A percentile compares a stretch with the other conserved stretches of the same genome.
These are phyloP conservation scores for Xerocomellus dryophilus DNA, from an alignment of 768 basidiomycete species.

Conservation along the genomic window DNA sequence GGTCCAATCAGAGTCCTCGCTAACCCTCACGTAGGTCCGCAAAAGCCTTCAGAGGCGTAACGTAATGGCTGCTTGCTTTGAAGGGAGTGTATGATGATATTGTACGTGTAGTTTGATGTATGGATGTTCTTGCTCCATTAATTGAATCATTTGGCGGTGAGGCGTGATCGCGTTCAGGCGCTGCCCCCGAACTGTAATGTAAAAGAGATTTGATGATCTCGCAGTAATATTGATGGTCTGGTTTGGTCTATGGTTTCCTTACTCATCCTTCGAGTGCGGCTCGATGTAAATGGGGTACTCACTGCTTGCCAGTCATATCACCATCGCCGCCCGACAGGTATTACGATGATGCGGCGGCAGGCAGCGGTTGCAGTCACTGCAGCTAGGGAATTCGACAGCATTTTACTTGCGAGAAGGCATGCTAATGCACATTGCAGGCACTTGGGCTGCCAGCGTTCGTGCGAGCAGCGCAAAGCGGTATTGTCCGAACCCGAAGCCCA, in stretches of 20 bases:
- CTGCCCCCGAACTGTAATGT: neutral
- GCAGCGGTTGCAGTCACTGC: constrained; percentile 13
- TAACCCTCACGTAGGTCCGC: no score
- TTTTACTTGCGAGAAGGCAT: constrained; percentile 15
- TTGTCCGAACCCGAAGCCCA: constrained; percentile 10
- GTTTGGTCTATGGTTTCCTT: no score
- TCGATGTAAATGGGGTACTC: neutral
- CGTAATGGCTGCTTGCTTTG: no score
- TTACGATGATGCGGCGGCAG: constrained; percentile 19
- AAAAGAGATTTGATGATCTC: no score
- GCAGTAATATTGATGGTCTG: no score
- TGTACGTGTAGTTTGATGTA: neutral
- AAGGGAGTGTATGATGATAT: neutral
- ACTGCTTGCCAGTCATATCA: constrained; percentile 1
- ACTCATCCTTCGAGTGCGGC: no score
- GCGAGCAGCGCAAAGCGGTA: constrained; percentile 16
- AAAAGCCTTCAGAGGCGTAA: no score
- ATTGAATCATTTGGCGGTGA: no score
- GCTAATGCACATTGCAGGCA: constrained; percentile 18
- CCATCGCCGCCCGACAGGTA: constrained; percentile 5
- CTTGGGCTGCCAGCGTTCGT: constrained; percentile 13
- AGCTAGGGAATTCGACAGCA: constrained; percentile 15
- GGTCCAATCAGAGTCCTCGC: no score
- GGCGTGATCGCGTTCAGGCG: no score
- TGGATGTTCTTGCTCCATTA: no score